phyloP scores from a whole-genome alignment of 768 basidiomycete genomes.

The Leccinellum rugosiceps region DNA sequence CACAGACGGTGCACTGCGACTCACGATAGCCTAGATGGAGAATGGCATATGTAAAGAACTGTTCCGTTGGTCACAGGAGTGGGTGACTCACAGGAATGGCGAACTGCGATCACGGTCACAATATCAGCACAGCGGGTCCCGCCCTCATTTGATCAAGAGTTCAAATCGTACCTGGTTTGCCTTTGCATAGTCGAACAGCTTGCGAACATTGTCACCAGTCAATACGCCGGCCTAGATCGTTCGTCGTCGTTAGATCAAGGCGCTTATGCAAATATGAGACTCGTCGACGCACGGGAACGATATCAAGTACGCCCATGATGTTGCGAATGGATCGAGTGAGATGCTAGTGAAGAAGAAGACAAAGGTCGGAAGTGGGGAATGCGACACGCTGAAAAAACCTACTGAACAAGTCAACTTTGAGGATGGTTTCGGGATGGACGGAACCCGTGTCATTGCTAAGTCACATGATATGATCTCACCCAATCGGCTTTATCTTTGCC shows the following conservation, averaged over 20 bases:
- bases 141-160: background rate
- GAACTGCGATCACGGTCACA: conserved; percentile 45
- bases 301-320: conserved; percentile 76
- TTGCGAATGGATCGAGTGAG: conserved; percentile 3
- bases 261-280: background rate
- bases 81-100: conserved; percentile 71
- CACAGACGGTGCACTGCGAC: conserved; percentile 28
- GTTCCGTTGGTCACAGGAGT: background rate
- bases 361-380: background rate
- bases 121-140: conserved; percentile 2
- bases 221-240: conserved; percentile 79
- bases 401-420: conserved; percentile 7
- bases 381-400: background rate
- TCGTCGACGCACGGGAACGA: conserved; percentile 70
- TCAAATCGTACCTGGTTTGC: conserved; percentile 68
- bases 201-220: conserved; percentile 92
- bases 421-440: background rate
- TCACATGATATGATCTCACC: conserved; percentile 12
- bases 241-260: conserved; percentile 2
- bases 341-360: conserved; percentile 5
- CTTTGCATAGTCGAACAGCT: conserved; percentile 93
- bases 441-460: background rate
- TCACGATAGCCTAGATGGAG: conserved; percentile 65
- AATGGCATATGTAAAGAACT: background rate
- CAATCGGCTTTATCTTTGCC: background rate